Conservation (phyloP, 805 yeast species). For the Lipomyces yamadae region DNA sequence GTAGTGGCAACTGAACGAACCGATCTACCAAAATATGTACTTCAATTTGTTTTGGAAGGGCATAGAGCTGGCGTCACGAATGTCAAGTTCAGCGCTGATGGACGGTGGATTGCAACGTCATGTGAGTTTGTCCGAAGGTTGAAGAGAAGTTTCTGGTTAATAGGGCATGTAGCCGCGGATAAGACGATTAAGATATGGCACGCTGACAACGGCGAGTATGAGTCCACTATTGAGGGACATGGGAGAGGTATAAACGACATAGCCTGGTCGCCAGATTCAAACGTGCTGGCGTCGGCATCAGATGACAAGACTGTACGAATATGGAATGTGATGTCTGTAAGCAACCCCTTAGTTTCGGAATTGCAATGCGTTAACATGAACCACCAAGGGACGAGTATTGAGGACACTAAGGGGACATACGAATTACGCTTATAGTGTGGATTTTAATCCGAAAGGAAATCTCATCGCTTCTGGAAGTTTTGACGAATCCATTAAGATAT, state of each 20-base stretch:
- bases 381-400: slow-evolving; percentile 37
- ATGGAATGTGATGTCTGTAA: slow-evolving; percentile 63
- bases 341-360: slow-evolving; percentile 33
- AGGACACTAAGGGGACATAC: slow-evolving; percentile 74
- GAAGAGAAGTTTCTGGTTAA: neutral
- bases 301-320: slow-evolving; percentile 82
- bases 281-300: slow-evolving; percentile 77
- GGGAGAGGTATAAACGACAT: slow-evolving; percentile 73
- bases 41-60: slow-evolving; percentile 21
- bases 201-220: slow-evolving; percentile 47
- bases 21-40: slow-evolving; percentile 17
- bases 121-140: slow-evolving; percentile 18
- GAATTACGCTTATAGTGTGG: slow-evolving; percentile 75
- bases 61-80: slow-evolving; percentile 30
- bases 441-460: slow-evolving; percentile 75
- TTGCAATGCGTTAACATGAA: neutral
- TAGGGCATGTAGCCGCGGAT: slow-evolving; percentile 46
- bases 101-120: slow-evolving; percentile 35
- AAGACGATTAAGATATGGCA: slow-evolving; percentile 65
- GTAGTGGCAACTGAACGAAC: neutral
- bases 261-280: slow-evolving; percentile 75
- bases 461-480: slow-evolving; percentile 79
- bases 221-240: slow-evolving; percentile 59
- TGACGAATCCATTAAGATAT: slow-evolving; percentile 87
- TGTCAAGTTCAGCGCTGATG: slow-evolving; percentile 30